Percentiles rank a stretch among this genome's conserved stretches.
Conservation (phyloP, 2,329 filamentous ascomycete species). For the Botryotinia narcissicola region DNA sequence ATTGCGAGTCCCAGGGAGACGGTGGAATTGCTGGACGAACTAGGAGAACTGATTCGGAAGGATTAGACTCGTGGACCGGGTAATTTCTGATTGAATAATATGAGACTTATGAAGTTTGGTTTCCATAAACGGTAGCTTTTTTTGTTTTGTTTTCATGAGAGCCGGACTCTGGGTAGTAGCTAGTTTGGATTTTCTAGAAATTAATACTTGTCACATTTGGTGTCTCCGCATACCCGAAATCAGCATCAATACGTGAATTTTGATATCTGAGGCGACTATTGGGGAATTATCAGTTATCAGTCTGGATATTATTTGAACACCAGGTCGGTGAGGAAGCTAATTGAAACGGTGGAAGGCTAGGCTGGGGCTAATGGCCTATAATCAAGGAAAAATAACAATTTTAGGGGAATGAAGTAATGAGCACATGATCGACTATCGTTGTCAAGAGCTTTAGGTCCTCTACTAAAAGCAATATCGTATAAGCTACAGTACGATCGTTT, state of each 20-base stretch:
- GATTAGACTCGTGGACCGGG: background rate
- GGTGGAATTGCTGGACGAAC: slow-evolving; percentile 82
- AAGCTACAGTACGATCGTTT: background rate
- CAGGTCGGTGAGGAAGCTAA: background rate
- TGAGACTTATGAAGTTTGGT: background rate
- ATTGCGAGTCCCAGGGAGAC: slow-evolving; percentile 92
- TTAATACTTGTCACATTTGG: background rate
- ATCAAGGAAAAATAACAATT: background rate
- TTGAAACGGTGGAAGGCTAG: background rate
- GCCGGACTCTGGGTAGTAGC: background rate
- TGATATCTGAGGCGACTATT: background rate
- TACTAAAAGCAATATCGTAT: background rate
- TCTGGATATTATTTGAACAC: background rate
- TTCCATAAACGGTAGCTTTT: background rate
- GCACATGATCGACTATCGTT: background rate
- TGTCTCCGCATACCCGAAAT: background rate
- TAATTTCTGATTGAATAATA: background rate
- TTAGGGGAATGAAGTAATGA: background rate
- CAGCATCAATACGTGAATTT: background rate
- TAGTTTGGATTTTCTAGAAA: background rate
- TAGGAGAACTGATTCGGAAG: slow-evolving; percentile 51
- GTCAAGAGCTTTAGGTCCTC: background rate
- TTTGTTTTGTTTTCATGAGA: background rate
- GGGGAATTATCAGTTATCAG: background rate
- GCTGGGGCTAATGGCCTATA: background rate